Conservation (phyloP, 148 eudicot genomes). For the Simmondsia chinensis region DNA sequence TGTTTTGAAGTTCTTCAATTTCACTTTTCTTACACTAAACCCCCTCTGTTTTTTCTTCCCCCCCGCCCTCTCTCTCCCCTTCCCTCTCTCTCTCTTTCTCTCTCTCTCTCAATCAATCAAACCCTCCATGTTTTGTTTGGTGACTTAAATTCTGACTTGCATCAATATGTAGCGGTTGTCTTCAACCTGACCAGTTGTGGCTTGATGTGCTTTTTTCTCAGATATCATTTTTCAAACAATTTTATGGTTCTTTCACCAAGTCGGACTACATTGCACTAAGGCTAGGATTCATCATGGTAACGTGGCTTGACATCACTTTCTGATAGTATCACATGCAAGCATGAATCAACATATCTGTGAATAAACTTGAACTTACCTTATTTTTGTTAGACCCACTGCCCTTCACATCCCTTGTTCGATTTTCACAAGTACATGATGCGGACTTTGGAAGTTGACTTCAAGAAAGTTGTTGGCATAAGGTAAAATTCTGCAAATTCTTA, state of each 20-base stretch:
- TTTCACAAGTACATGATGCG: slow-evolving; percentile 77
- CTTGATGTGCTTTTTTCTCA: slow-evolving; percentile 14
- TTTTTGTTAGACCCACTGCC: slow-evolving; percentile 55
- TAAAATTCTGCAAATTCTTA: slow-evolving; percentile 10
- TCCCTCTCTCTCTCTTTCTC: no score
- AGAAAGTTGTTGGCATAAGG: slow-evolving; percentile 85
- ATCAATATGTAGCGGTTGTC: background rate
- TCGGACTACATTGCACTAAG: slow-evolving; percentile 76
- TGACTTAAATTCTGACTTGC: no score
- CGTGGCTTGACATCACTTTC: no score
- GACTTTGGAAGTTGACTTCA: slow-evolving; percentile 77
- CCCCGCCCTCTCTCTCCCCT: no score
- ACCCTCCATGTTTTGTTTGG: no score
- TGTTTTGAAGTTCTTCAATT: no score
- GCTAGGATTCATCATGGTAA: slow-evolving; percentile 71
- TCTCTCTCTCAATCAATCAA: no score
- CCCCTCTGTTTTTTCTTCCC: no score
- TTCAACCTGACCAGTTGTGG: background rate
- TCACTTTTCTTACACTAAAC: no score
- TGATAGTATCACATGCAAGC: no score
- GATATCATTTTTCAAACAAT: slow-evolving; percentile 86
- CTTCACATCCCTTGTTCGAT: slow-evolving; percentile 33
- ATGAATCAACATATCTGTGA: no score
- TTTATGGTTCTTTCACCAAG: slow-evolving; percentile 73
- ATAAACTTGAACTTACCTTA: background rate